These are phyloP conservation scores for Trichoderma gracile DNA, from an alignment of 2,329 filamentous ascomycete species.

Conservation along the genomic window DNA sequence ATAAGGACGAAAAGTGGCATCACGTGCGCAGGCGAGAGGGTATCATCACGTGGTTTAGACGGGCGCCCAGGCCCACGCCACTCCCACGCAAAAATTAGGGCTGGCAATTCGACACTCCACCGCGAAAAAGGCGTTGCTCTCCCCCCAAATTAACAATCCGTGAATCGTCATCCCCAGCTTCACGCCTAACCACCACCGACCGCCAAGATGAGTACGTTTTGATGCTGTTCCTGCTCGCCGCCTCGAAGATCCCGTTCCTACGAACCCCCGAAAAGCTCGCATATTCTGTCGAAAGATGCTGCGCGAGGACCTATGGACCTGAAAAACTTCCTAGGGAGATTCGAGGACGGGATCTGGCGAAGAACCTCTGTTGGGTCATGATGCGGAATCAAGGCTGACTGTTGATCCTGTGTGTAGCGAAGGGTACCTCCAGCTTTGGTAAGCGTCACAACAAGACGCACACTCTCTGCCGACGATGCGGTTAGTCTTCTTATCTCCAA, in stretches of 20 bases:
- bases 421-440: constrained; percentile 60
- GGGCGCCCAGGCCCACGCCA: constrained; percentile 31
- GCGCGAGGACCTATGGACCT: neutral
- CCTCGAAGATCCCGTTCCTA: neutral
- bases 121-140: constrained; percentile 37
- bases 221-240: neutral
- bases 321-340: neutral
- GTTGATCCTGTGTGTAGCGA: constrained; percentile 46
- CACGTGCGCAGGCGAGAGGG: constrained; percentile 28
- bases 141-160: constrained; percentile 39
- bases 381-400: constrained; percentile 24
- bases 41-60: constrained; percentile 38
- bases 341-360: constrained; percentile 1
- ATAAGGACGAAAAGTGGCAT: neutral
- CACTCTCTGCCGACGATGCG: constrained; percentile 97
- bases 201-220: constrained; percentile 60
- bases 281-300: constrained; percentile 14
- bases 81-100: constrained; percentile 39
- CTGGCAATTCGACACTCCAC: constrained; percentile 41
- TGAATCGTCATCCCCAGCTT: constrained; percentile 42
- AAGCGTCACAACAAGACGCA: constrained; percentile 95
- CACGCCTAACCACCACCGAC: constrained; percentile 49
- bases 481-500: constrained; percentile 58
- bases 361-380: neutral
- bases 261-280: constrained; percentile 14